These are phyloP conservation scores for Colletotrichum tofieldiae DNA, from an alignment of 2,329 filamentous ascomycete species.

Conservation along the genomic window DNA sequence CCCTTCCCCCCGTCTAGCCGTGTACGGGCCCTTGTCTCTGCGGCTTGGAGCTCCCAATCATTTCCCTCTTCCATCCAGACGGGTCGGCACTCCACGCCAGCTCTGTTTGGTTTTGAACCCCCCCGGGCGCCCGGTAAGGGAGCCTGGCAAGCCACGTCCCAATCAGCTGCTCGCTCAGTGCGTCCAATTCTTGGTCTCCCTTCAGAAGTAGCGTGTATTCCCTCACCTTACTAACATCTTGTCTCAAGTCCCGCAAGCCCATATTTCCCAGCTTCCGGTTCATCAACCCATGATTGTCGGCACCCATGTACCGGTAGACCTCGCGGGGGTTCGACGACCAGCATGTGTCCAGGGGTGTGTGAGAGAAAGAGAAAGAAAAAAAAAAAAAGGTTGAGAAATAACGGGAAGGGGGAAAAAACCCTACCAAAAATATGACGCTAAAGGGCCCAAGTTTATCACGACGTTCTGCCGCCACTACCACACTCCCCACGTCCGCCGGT, in stretches of 20 bases:
- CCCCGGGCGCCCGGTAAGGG: conserved; percentile 38
- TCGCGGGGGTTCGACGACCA: conserved; percentile 35
- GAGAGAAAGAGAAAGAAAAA: conserved; percentile 25
- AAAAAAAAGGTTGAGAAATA: background rate
- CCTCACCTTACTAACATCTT: conserved; percentile 35
- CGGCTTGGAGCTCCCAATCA: conserved; percentile 41
- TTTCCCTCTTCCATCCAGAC: conserved; percentile 41
- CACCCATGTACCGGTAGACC: conserved; percentile 37
- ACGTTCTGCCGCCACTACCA: conserved; percentile 40
- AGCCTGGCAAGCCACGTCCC: conserved; percentile 32
- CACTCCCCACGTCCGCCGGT: conserved; percentile 40
- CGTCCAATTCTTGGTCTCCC: conserved; percentile 37
- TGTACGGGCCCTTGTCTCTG: conserved; percentile 36
- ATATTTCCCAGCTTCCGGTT: conserved; percentile 37
- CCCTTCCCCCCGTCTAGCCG: conserved; percentile 22
- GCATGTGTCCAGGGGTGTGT: conserved; percentile 28
- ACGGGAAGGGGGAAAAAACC: background rate
- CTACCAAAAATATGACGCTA: conserved; percentile 37
- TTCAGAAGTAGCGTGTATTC: conserved; percentile 31
- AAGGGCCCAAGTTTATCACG: conserved; percentile 42
- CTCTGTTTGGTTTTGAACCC: conserved; percentile 32
- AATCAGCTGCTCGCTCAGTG: conserved; percentile 33
- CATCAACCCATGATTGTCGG: conserved; percentile 36
- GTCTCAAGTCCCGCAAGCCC: conserved; percentile 38
- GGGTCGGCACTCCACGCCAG: conserved; percentile 43